A percentile compares a stretch with the other conserved stretches of the same genome.
These are phyloP conservation scores for Meripilus lineatus DNA, from an alignment of 1,284 basidiomycete species.

Conservation along the genomic window DNA sequence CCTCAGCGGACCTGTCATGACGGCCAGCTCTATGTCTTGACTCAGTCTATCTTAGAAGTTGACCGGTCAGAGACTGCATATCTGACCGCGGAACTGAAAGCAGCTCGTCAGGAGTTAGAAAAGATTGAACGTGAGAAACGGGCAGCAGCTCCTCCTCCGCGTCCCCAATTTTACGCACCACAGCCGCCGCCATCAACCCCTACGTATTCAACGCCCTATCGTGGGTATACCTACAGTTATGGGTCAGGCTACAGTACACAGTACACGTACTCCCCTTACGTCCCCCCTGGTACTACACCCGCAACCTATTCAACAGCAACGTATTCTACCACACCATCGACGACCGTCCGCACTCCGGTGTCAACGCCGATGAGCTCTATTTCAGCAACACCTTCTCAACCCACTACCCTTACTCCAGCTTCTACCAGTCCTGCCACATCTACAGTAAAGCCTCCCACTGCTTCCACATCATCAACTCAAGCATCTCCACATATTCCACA, in stretches of 20 bases:
- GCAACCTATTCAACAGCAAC: slow-evolving; percentile 6
- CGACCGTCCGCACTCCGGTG: slow-evolving; percentile 1
- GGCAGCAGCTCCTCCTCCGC: slow-evolving; percentile 14
- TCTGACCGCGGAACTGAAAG: slow-evolving; percentile 54
- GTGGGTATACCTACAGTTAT: slow-evolving; percentile 13
- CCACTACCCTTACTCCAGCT: slow-evolving; percentile 13
- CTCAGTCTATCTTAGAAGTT: slow-evolving; percentile 56
- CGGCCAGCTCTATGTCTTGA: slow-evolving; percentile 56
- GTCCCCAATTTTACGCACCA: slow-evolving; percentile 24
- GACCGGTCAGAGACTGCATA: slow-evolving; percentile 57
- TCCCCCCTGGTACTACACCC: background rate
- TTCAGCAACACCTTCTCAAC: slow-evolving; percentile 4
- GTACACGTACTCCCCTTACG: slow-evolving; percentile 8
- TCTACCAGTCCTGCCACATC: slow-evolving; percentile 27
- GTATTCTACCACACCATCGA: background rate
- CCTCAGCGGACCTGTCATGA: slow-evolving; percentile 51
- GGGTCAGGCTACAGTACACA: slow-evolving; percentile 4
- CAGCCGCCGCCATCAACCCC: slow-evolving; percentile 16
- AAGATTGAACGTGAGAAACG: slow-evolving; percentile 63
- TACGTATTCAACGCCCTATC: slow-evolving; percentile 8
- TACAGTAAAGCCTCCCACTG: slow-evolving; percentile 18
- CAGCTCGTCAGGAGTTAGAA: slow-evolving; percentile 59
- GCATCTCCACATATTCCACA: slow-evolving; percentile 18
- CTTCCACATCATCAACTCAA: slow-evolving; percentile 22
- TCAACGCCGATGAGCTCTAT: no score